Evolutionary conservation across 768 basidiomycete genomes (phyloP).

Genomic region (Mycena albidolilacea): DNA sequence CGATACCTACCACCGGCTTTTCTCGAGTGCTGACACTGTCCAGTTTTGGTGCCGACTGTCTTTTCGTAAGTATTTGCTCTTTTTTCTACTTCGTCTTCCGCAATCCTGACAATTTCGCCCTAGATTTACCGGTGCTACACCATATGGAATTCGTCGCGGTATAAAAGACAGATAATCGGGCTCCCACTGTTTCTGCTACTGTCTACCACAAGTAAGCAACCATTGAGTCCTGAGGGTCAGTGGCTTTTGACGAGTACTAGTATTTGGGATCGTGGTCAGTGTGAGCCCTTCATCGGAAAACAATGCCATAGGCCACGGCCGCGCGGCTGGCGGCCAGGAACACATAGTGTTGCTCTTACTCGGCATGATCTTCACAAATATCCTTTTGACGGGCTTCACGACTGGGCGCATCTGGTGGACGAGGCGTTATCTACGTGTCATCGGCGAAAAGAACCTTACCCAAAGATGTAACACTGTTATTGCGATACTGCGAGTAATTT

Average conservation of each 20-base stretch:
- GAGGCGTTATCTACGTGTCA: neutral
- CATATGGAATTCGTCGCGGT: conserved; percentile 9
- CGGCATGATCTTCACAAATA: neutral
- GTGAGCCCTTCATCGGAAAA: neutral
- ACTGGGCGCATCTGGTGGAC: conserved; percentile 20
- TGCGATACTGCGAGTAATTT: conserved; percentile 2
- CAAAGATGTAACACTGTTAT: conserved; percentile 15
- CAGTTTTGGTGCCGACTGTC: neutral
- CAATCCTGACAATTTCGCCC: neutral
- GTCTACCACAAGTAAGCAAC: conserved; percentile 1
- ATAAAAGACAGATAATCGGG: neutral
- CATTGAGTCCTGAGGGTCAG: neutral
- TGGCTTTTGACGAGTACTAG: neutral
- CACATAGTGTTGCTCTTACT: neutral
- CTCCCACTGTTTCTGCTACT: neutral
- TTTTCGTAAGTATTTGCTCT: neutral
- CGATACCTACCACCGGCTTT: neutral
- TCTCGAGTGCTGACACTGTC: too few species aligned
- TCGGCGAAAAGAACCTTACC: neutral
- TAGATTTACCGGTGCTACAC: conserved; percentile 26
- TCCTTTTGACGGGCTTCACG: conserved; percentile 5
- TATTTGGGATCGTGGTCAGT: neutral
- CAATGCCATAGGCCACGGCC: neutral
- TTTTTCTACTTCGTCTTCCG: too few species aligned
- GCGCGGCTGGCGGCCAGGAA: too few species aligned